Evolutionary conservation across 2,329 filamentous ascomycete species (phyloP), one percentile per base, ranked within the genome.

Genomic region (Pseudogymnoascus sp.): DNA sequence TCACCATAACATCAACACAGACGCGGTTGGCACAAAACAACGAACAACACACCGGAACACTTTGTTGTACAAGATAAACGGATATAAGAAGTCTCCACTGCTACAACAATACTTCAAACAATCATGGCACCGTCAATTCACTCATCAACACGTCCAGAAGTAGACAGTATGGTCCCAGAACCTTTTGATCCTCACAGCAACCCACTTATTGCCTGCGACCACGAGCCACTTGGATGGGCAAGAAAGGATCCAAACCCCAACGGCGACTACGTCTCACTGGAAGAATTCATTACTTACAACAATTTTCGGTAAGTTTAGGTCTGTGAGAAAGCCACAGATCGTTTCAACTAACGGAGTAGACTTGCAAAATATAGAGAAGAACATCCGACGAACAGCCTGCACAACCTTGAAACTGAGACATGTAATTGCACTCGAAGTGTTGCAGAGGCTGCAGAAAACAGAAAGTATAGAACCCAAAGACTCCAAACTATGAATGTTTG

Each of bases 161-260:
- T 18, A 30, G 45, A 52, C 45, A 52, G 15, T 26, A 52, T 52
- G 45, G n/a, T 52, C 13, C 45, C 26, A 9, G 30, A 26, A n/a
- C 26, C 26, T 19, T 52, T 30, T 18, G 26, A 30, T 19, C 45
- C 45, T 52, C 45, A 52, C 30, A 52, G 30, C 45, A 52, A 52
- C 26, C 45, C 45, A 8, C 26, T 52, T 13, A 26, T 52, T 7
- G 45, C 33, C 26, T 37, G 30, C 12, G 55, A 38, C 28, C 55
- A 30, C 19, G 55, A 57, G 30, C 55, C 55, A 37, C 55, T 23
- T 37, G 55, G 55, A 57, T 57, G 55, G 55, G 33, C 13, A 38
- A 35, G 55, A 7, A 38, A 38, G n/a, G 55, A 57, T 26, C 55
- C 55, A 57, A 37, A 23, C 13, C 13, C 55, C 7, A 30, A 57